Evolutionary conservation across 2,329 filamentous ascomycete genomes (phyloP).

Genomic region (Talaromyces sp.): DNA sequence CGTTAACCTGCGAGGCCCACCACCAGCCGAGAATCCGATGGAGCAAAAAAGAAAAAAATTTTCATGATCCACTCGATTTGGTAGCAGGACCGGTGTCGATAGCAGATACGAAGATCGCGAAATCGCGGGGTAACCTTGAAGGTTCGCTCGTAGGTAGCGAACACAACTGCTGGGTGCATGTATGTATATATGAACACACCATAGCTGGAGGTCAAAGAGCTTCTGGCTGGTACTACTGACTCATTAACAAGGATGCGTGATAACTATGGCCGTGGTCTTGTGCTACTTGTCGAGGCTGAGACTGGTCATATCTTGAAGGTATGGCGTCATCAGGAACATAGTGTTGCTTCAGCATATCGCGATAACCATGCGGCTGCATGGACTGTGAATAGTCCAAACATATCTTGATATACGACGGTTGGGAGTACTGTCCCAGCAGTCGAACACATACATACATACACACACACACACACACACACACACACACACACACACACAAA

Average conservation of each 20-base stretch:
- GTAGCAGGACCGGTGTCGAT: neutral
- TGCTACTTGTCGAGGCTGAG: neutral
- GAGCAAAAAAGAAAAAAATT: neutral
- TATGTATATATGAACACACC: neutral
- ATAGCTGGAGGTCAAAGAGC: neutral
- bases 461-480: too few relatives aligned
- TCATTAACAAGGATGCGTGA: neutral
- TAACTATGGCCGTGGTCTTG: neutral
- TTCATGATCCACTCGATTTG: neutral
- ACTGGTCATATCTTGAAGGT: neutral
- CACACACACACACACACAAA: too few relatives aligned
- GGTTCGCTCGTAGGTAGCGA: neutral
- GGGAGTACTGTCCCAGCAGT: too few relatives aligned
- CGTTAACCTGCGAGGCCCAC: neutral
- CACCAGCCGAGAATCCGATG: conserved; percentile 1
- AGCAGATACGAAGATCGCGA: conserved; percentile 5
- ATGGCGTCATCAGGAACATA: neutral
- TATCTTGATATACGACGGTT: too few relatives aligned
- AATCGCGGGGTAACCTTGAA: conserved; percentile 3
- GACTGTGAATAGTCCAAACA: too few relatives aligned
- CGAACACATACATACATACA: too few relatives aligned
- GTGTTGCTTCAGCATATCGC: too few relatives aligned
- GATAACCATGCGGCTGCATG: too few relatives aligned
- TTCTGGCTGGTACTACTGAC: neutral
- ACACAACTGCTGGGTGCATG: neutral